Conservation (phyloP, 345 rosid genomes). For the Linum tenue region DNA sequence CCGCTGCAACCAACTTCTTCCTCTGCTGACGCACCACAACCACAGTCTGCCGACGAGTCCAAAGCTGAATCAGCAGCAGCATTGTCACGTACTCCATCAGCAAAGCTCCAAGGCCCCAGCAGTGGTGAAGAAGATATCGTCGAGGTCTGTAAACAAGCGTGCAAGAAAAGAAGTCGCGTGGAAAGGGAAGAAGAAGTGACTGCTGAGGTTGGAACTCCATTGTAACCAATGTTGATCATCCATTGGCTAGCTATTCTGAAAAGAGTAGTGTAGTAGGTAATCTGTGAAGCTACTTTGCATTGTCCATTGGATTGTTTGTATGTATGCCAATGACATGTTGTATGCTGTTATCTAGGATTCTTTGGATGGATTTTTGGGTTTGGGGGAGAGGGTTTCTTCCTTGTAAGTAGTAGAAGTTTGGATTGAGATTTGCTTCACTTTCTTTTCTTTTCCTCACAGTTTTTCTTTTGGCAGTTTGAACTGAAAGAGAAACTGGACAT, state of each 20-base stretch:
- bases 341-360: neutral
- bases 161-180: slow-evolving; percentile 31
- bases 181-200: slow-evolving; percentile 23
- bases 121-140: slow-evolving; percentile 10
- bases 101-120: slow-evolving; percentile 31
- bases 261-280: neutral
- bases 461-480: too few relatives aligned
- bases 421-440: too few relatives aligned
- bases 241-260: neutral
- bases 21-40: slow-evolving; percentile 1
- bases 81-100: slow-evolving; percentile 15
- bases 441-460: too few relatives aligned
- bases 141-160: slow-evolving; percentile 9
- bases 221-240: slow-evolving; percentile 5
- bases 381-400: too few relatives aligned
- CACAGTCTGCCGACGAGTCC: slow-evolving; percentile 26
- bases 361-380: too few relatives aligned
- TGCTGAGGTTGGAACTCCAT: slow-evolving; percentile 28
- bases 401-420: too few relatives aligned
- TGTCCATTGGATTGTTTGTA: neutral
- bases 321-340: neutral
- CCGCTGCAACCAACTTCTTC: slow-evolving; percentile 18
- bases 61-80: slow-evolving; percentile 26
- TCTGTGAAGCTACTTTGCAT: neutral
- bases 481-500: too few relatives aligned